Evolutionary conservation across 306 rosid genomes (phyloP).

Genomic region (Dryas alaskensis): DNA sequence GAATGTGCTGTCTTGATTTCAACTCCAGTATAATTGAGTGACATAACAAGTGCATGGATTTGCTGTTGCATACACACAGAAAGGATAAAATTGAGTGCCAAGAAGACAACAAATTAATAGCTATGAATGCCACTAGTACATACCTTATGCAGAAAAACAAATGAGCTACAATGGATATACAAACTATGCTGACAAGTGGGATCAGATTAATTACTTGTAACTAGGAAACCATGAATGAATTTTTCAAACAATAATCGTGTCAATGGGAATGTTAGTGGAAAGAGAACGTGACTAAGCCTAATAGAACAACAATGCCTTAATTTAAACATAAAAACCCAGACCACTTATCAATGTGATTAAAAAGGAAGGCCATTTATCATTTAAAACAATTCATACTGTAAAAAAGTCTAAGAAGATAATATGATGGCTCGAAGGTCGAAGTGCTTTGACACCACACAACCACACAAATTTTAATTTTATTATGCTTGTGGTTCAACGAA

Average conservation of each 20-base stretch:
- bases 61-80: constrained; percentile 58
- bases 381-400: too few relatives aligned
- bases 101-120: not conserved
- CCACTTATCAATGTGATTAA: not conserved
- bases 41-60: constrained; percentile 86
- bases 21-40: constrained; percentile 70
- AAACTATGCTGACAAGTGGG: not conserved
- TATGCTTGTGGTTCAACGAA: too few relatives aligned
- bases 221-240: not conserved
- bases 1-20: constrained; percentile 86
- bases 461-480: too few relatives aligned
- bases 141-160: not conserved
- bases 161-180: not conserved
- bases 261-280: not conserved
- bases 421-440: too few relatives aligned
- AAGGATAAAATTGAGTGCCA: constrained; percentile 1
- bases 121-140: not conserved
- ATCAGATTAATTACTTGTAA: not conserved
- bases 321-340: not conserved
- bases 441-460: too few relatives aligned
- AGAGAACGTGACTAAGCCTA: not conserved
- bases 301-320: not conserved
- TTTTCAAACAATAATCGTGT: not conserved
- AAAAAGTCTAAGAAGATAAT: not conserved
- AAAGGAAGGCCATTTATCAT: not conserved